Evolutionary conservation across 345 rosid species (phyloP).

Genomic region (Syzygium oleosum): DNA sequence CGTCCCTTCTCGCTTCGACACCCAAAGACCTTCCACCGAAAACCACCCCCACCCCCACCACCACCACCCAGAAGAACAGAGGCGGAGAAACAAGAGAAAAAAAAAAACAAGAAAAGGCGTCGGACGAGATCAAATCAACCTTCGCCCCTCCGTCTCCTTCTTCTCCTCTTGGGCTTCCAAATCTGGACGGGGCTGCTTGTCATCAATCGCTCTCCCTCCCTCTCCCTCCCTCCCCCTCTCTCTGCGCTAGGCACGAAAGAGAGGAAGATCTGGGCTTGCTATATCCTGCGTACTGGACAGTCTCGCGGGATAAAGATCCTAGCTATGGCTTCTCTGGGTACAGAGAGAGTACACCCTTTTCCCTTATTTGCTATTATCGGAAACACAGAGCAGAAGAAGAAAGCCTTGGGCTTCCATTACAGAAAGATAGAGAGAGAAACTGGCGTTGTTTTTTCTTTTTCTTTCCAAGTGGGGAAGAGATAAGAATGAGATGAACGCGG

Average conservation of each 20-base stretch:
- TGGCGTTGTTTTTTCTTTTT: not conserved
- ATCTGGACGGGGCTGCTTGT: slow-evolving; percentile 9
- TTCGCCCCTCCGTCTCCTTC: slow-evolving; percentile 4
- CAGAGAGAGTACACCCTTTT: not conserved
- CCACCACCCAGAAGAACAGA: not conserved
- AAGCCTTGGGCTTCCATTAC: not conserved
- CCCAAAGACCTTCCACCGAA: not conserved
- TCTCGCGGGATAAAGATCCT: not conserved
- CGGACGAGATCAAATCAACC: not conserved
- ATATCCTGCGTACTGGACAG: not conserved
- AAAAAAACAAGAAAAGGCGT: not conserved
- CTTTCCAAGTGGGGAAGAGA: not conserved
- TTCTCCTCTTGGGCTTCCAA: slow-evolving; percentile 7
- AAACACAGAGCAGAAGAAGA: not conserved
- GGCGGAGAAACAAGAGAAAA: not conserved
- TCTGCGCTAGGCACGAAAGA: not conserved
- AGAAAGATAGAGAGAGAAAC: not conserved
- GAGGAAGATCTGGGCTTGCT: not conserved
- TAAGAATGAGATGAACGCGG: not conserved
- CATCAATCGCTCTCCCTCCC: slow-evolving; percentile 7
- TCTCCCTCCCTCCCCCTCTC: not conserved
- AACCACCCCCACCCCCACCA: not conserved
- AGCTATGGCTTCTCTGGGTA: not conserved
- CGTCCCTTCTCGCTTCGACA: not conserved
- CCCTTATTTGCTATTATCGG: not conserved